Conservation (phyloP, 1,284 basidiomycete species). For the Heterobasidion parviporum region DNA sequence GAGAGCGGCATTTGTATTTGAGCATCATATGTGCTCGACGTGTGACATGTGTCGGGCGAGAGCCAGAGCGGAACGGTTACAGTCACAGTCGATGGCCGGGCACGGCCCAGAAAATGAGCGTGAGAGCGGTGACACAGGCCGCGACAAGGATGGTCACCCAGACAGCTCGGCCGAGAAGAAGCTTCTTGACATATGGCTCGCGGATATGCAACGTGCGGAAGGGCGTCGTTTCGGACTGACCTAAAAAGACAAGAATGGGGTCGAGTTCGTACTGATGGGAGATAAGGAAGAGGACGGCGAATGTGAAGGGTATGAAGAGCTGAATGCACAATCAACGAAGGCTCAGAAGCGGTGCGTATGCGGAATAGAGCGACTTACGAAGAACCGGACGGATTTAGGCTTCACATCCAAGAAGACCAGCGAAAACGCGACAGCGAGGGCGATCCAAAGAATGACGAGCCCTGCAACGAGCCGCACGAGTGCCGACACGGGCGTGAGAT, state of each 20-base stretch:
- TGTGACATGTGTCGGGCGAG: too few species aligned
- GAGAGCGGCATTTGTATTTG: too few species aligned
- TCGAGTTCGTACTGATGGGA: conserved; percentile 96
- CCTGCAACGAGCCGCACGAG: conserved; percentile 81
- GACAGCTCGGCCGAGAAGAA: conserved; percentile 79
- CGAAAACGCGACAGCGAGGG: conserved; percentile 82
- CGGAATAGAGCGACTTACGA: conserved; percentile 57
- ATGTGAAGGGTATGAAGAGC: conserved; percentile 92
- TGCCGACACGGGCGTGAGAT: conserved; percentile 86
- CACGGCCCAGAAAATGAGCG: conserved; percentile 86
- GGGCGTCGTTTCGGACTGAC: conserved; percentile 84
- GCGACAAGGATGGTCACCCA: conserved; percentile 75
- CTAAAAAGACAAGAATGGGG: conserved; percentile 81
- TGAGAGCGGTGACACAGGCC: conserved; percentile 65
- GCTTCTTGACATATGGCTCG: conserved; percentile 88
- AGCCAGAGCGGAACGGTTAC: too few species aligned
- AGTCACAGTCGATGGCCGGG: conserved; percentile 54
- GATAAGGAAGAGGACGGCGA: conserved; percentile 84
- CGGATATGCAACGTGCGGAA: conserved; percentile 86
- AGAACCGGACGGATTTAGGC: conserved; percentile 85
- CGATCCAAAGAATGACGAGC: conserved; percentile 86
- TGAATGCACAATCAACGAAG: conserved; percentile 24
- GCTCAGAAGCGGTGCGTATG: not conserved
- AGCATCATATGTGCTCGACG: too few species aligned
- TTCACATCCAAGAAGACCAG: conserved; percentile 91